Conservation (phyloP, 2,329 filamentous ascomycete genomes). For the Myriangium duriaei region DNA sequence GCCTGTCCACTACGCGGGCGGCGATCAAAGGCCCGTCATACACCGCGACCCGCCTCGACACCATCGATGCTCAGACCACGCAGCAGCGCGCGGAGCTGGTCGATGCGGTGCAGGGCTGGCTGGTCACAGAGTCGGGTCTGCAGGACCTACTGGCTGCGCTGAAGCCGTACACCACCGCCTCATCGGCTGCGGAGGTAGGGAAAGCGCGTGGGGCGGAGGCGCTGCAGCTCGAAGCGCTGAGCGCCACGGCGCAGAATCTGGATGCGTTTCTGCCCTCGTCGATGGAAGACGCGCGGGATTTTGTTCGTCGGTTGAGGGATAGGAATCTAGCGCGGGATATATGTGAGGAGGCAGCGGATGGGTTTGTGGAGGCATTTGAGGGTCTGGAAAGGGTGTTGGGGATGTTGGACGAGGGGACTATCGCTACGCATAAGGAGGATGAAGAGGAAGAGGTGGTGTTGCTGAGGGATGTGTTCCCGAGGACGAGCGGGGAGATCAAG, state of each 20-base stretch:
- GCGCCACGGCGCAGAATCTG: slow-evolving; percentile 57
- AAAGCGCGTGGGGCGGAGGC: slow-evolving; percentile 42
- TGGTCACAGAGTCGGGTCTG: slow-evolving; percentile 64
- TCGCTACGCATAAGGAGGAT: slow-evolving; percentile 17
- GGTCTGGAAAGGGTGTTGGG: slow-evolving; percentile 50
- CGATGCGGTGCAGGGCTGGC: slow-evolving; percentile 48
- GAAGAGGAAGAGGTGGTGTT: slow-evolving; percentile 26
- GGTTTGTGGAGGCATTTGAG: slow-evolving; percentile 78
- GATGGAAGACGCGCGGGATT: slow-evolving; percentile 80
- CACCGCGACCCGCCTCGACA: slow-evolving; percentile 38
- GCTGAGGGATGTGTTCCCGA: slow-evolving; percentile 48
- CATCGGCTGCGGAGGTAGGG: slow-evolving; percentile 35
- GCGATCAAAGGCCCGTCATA: slow-evolving; percentile 52
- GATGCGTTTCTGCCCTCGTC: slow-evolving; percentile 90
- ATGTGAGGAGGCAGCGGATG: slow-evolving; percentile 69
- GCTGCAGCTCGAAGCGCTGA: slow-evolving; percentile 50
- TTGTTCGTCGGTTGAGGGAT: slow-evolving; percentile 61
- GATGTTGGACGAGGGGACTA: slow-evolving; percentile 42
- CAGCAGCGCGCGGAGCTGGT: slow-evolving; percentile 38
- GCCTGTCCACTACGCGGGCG: slow-evolving; percentile 45
- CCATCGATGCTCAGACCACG: slow-evolving; percentile 18
- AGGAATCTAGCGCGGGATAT: slow-evolving; percentile 59
- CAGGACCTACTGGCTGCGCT: slow-evolving; percentile 49
- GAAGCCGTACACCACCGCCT: slow-evolving; percentile 27
- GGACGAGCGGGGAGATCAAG: slow-evolving; percentile 51